phyloP scores from a whole-genome alignment of 139 green algal species.

The Tetraselmis striata region DNA sequence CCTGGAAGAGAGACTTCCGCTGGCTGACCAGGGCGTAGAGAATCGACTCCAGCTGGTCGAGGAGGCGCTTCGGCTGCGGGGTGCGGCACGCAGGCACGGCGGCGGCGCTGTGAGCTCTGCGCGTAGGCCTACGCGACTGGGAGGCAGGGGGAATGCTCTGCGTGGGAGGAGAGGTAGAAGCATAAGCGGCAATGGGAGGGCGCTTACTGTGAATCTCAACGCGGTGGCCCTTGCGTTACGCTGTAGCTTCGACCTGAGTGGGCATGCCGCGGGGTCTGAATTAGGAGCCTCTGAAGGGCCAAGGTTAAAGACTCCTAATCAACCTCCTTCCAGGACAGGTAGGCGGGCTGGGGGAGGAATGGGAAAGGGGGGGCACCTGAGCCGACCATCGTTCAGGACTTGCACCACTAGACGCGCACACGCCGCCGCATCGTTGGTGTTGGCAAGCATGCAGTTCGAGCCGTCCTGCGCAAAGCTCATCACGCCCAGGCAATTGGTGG shows the following conservation, averaged over 20 bases:
- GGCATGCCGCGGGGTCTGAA: too few species aligned
- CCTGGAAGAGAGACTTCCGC: not conserved
- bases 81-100: too few species aligned
- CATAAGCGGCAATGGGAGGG: too few species aligned
- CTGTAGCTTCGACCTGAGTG: not conserved
- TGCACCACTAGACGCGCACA: not conserved
- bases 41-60: not conserved
- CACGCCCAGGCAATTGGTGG: conserved; percentile 47
- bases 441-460: conserved; percentile 48
- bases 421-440: conserved; percentile 21
- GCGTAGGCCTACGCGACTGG: too few species aligned
- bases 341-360: too few species aligned
- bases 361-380: not conserved
- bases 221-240: not conserved
- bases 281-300: too few species aligned
- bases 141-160: not conserved
- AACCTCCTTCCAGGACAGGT: too few species aligned
- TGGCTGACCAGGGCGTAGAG: not conserved
- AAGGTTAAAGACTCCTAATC: too few species aligned
- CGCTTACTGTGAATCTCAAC: not conserved
- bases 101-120: too few species aligned
- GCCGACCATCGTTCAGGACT: not conserved
- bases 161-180: not conserved
- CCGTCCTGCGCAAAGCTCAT: conserved; percentile 41
- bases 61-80: not conserved